These are phyloP conservation scores for Cordyceps farinosa DNA, from an alignment of 2,329 filamentous ascomycete genomes.

Conservation along the genomic window DNA sequence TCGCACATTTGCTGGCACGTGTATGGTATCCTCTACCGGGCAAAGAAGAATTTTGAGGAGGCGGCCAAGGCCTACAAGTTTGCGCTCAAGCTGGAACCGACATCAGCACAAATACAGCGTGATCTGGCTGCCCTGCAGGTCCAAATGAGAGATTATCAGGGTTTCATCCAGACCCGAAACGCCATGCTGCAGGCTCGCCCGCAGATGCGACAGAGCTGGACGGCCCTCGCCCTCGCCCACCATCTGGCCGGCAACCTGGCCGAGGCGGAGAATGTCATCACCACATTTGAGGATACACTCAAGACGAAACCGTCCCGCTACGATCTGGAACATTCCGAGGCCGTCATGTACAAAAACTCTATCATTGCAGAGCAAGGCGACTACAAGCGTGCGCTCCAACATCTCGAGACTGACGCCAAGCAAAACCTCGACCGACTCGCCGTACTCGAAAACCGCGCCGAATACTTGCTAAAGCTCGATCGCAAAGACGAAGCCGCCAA, in stretches of 20 bases:
- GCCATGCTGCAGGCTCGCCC: constrained; percentile 84
- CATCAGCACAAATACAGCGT: constrained; percentile 87
- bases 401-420: constrained; percentile 75
- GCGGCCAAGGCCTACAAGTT: constrained; percentile 99
- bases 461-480: constrained; percentile 76
- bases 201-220: constrained; percentile 88
- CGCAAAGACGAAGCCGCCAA: constrained; percentile 75
- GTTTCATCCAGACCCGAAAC: constrained; percentile 85
- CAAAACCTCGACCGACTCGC: constrained; percentile 78
- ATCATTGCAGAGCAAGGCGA: constrained; percentile 91
- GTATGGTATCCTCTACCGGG: constrained; percentile 88
- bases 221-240: constrained; percentile 88
- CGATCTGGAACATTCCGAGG: constrained; percentile 92
- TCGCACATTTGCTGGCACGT: constrained; percentile 99
- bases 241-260: constrained; percentile 82
- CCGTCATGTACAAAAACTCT: constrained; percentile 88
- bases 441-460: constrained; percentile 79
- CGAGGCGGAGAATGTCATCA: constrained; percentile 87
- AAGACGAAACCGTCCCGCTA: constrained; percentile 72
- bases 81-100: constrained; percentile 87
- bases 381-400: constrained; percentile 75
- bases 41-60: constrained; percentile 96
- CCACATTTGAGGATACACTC: constrained; percentile 88
- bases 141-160: constrained; percentile 93
- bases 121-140: constrained; percentile 91